Base-by-base conservation (phyloP, 2,329 filamentous ascomycete species). In the Penicillium sp. region DNA sequence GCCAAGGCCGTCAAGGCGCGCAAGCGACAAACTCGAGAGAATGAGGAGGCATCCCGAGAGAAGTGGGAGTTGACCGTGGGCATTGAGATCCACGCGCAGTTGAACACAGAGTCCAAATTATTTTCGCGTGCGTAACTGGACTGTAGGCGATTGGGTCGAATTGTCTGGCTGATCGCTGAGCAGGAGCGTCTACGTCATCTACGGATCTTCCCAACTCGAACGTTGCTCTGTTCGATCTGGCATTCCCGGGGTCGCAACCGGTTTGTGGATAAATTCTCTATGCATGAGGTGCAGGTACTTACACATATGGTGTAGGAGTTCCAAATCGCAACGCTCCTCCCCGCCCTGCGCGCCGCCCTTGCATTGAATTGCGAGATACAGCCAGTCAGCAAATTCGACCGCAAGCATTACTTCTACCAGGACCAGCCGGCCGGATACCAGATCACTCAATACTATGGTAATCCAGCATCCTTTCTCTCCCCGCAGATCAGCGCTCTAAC, bases 351-450 rank as follows among this genome's bases (percentile, higher is more conserved):
- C 53, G 91, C 91, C n/a, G 91, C 93, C 0, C 73, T 96, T 43
- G 88, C 89, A 0, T 75, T 98, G 39, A 80, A 84, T 51, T 97
- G 93, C 69, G 72, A 82, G 1, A 78, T 97, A 45, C 85, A 94
- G 64, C 75, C 71, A 1, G 77, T 80, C 59, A 95, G 89, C 68
- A 81, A 81, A 47, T 98, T 96, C 71, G 93, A 98, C 69, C 79
- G 93, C 55, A 98, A 98, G 68, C 93, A 98, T 69, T 98, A 98
- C 71, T 97, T 98, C 70, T 95, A 96, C 75, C 95, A 93, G 80
- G 93, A 98, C 68, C 93, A 98, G 69, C 93, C 93, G 0, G 80
- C 88, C 0, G 93, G 93, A 0, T 98, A 98, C 68, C 93, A 98
- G 68, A 95, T 98, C 55, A 98, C 93, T 1, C 93, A 98, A 65